phyloP scores from a whole-genome alignment of 176 grass and related monocot species.

The Avena insularis region DNA sequence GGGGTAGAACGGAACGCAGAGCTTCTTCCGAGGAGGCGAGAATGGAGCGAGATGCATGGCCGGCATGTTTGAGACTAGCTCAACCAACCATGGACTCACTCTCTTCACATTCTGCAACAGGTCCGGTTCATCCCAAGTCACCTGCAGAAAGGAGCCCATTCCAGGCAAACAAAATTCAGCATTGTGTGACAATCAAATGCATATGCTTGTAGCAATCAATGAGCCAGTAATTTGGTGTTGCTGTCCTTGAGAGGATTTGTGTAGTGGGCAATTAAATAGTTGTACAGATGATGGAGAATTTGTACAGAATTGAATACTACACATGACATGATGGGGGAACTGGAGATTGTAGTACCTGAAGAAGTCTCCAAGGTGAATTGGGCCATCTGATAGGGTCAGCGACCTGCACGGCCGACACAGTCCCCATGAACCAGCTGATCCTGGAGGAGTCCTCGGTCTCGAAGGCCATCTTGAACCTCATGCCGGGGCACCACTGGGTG shows the following conservation, averaged over 20 bases:
- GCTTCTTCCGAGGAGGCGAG: conserved; percentile 89
- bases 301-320: conserved; percentile 1
- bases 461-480: conserved; percentile 98
- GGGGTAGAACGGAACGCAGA: conserved; percentile 62
- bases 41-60: conserved; percentile 77
- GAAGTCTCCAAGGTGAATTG: conserved; percentile 90
- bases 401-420: conserved; percentile 75
- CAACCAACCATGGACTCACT: conserved; percentile 92
- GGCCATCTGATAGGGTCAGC: conserved; percentile 82
- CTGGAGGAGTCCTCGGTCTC: conserved; percentile 92
- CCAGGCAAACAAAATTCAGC: not conserved
- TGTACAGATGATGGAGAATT: not conserved
- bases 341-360: conserved; percentile 61
- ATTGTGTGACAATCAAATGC: conserved; percentile 23
- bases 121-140: conserved; percentile 96
- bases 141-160: conserved; percentile 54
- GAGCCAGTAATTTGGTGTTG: not conserved
- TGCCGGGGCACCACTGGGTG: conserved; percentile 78
- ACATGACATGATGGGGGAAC: not conserved
- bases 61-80: conserved; percentile 85
- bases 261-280: not conserved
- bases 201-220: conserved; percentile 15
- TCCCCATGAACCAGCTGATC: conserved; percentile 99
- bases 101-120: conserved; percentile 96
- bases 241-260: conserved; percentile 31